A percentile compares a stretch with the other conserved stretches of the same genome.
phyloP scores from a whole-genome alignment of 2,329 filamentous ascomycete genomes.

The Helicocarpus griseus region DNA sequence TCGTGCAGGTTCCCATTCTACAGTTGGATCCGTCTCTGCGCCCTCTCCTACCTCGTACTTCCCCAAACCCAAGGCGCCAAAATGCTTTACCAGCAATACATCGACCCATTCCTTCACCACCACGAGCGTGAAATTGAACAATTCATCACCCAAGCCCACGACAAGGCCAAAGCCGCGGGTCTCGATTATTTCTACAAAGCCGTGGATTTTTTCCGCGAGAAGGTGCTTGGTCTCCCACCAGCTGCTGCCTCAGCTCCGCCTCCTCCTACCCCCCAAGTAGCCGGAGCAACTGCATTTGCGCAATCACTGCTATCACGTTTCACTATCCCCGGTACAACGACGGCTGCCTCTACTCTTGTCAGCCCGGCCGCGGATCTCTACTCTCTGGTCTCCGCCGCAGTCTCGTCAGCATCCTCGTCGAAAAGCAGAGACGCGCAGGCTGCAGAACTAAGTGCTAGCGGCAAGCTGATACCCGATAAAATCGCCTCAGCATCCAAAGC shows the following conservation, averaged over 20 bases:
- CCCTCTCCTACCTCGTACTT: conserved; percentile 91
- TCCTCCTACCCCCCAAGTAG: conserved; percentile 26
- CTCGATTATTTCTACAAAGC: conserved; percentile 63
- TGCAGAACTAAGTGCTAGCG: conserved; percentile 46
- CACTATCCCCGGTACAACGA: conserved; percentile 59
- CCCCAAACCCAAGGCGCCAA: conserved; percentile 93
- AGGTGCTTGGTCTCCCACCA: conserved; percentile 68
- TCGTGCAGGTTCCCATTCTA: conserved; percentile 76
- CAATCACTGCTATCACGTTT: conserved; percentile 78
- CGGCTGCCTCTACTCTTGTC: conserved; percentile 40
- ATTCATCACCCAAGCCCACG: conserved; percentile 74
- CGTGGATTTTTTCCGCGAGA: conserved; percentile 63
- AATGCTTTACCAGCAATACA: conserved; percentile 69
- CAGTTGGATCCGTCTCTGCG: conserved; percentile 74
- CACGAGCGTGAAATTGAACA: conserved; percentile 86
- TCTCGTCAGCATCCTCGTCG: conserved; percentile 49
- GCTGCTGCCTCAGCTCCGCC: conserved; percentile 40
- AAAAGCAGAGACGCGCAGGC: conserved; percentile 32
- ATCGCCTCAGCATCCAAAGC: conserved; percentile 51
- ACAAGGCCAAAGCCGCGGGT: conserved; percentile 65
- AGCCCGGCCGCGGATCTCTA: conserved; percentile 59
- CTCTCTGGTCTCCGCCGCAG: conserved; percentile 62
- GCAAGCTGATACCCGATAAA: conserved; percentile 59
- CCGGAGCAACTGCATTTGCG: conserved; percentile 50
- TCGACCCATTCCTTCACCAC: conserved; percentile 78